These are phyloP conservation scores for Penicillium sp. DNA, from an alignment of 2,329 filamentous ascomycete species.

Conservation along the genomic window DNA sequence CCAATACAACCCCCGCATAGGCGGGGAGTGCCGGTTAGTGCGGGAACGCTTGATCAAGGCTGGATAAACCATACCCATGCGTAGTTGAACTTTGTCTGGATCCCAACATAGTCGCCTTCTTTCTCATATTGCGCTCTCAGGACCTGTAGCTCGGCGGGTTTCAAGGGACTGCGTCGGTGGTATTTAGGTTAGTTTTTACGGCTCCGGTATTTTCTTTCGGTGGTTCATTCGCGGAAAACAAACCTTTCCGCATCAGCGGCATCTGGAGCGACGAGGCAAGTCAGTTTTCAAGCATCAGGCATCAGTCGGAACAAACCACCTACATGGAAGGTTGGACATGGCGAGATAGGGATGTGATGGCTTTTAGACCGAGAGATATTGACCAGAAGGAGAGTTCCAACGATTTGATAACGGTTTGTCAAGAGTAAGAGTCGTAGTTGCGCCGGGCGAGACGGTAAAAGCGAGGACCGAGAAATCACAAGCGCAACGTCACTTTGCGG, in stretches of 20 bases:
- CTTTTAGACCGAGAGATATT: neutral
- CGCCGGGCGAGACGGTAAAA: neutral
- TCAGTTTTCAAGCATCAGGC: neutral
- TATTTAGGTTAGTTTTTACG: conserved; percentile 6
- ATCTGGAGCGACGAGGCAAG: conserved; percentile 49
- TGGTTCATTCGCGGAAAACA: conserved; percentile 19
- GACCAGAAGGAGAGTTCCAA: conserved; percentile 1
- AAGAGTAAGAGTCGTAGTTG: neutral
- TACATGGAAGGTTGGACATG: conserved; percentile 47
- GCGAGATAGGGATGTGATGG: neutral
- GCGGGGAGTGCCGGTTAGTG: conserved; percentile 9
- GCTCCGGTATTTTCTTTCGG: neutral
- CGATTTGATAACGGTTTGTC: neutral
- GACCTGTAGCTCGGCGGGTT: conserved; percentile 83
- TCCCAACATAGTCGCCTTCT: conserved; percentile 89
- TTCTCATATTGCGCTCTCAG: conserved; percentile 92
- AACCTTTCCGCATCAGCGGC: conserved; percentile 95
- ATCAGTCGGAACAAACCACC: conserved; percentile 14
- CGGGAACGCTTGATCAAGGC: neutral
- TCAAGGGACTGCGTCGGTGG: conserved; percentile 63
- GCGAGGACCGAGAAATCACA: conserved; percentile 12
- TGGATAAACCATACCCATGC: conserved; percentile 65
- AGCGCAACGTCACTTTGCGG: conserved; percentile 24
- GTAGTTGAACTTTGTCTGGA: conserved; percentile 99
- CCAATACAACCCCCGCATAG: conserved; percentile 4